Conservation (phyloP, 345 rosid genomes). For the Eutrema heterophyllum region DNA sequence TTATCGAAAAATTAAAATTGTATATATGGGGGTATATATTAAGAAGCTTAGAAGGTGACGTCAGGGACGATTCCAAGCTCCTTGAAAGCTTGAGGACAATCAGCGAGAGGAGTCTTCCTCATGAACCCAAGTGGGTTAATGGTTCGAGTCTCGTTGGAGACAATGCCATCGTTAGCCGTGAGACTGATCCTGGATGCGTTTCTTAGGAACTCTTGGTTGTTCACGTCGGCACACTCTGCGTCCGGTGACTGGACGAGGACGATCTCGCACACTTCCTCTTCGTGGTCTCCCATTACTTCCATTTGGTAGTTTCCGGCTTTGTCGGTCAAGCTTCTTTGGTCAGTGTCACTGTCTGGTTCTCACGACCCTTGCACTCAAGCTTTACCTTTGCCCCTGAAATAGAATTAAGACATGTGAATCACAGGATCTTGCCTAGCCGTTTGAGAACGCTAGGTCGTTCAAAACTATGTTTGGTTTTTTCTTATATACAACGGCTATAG, state of each 20-base stretch:
- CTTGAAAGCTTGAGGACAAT: conserved; percentile 41
- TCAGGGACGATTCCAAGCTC: conserved; percentile 51
- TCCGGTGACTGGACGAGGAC: conserved; percentile 39
- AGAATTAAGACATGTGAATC: not conserved
- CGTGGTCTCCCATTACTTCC: conserved; percentile 53
- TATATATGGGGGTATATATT: not conserved
- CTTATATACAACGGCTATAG: not conserved
- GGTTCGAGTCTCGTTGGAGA: conserved; percentile 30
- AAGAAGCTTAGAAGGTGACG: conserved; percentile 22
- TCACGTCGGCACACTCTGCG: conserved; percentile 43
- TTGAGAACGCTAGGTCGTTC: not conserved
- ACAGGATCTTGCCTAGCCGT: not conserved
- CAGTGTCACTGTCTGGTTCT: conserved; percentile 31
- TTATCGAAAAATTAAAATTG: not conserved
- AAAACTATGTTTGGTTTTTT: not conserved
- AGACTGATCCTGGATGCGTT: conserved; percentile 47
- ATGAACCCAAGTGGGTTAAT: conserved; percentile 67
- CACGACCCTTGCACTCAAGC: conserved; percentile 50
- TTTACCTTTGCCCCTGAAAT: conserved; percentile 49
- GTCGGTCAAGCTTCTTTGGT: conserved; percentile 42
- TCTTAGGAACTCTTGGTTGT: conserved; percentile 29
- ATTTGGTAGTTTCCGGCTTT: conserved; percentile 43
- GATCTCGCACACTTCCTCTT: conserved; percentile 63
- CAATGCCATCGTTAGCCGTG: conserved; percentile 48
- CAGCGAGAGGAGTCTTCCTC: conserved; percentile 40